Percentiles rank a stretch among this genome's conserved stretches.
These are phyloP conservation scores for Nicotiana paniculata DNA, from an alignment of 257 asterid species.

Conservation along the genomic window DNA sequence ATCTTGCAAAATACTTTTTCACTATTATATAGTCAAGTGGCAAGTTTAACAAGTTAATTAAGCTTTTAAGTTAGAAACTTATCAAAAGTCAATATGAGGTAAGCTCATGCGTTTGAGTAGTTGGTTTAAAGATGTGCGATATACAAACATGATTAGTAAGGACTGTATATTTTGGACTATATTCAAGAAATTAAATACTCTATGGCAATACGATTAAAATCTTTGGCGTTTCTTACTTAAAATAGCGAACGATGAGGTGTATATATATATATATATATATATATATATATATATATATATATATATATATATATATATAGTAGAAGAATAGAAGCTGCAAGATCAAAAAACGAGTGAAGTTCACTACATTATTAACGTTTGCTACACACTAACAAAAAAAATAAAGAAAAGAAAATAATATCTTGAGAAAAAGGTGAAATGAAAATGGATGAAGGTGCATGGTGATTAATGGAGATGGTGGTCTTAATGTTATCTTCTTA, in stretches of 20 bases:
- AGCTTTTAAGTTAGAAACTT: neutral
- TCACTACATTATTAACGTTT: neutral
- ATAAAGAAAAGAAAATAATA: neutral
- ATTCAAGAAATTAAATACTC: neutral
- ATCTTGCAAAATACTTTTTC: neutral
- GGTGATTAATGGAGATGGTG: conserved; percentile 8
- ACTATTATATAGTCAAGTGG: conserved; percentile 1
- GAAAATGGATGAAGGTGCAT: conserved; percentile 7
- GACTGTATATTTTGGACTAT: neutral
- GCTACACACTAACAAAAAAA: neutral
- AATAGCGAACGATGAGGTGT: neutral
- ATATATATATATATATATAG: neutral
- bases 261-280: neutral
- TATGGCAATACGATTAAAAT: neutral
- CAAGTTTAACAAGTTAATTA: neutral
- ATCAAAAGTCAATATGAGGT: conserved; percentile 2
- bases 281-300: no score
- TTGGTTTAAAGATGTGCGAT: neutral
- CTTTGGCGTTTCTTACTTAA: neutral
- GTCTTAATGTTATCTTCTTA: conserved; percentile 4
- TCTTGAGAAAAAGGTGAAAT: neutral
- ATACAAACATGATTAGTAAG: neutral
- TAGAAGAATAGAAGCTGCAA: neutral
- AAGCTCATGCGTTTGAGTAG: neutral
- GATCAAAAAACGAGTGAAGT: neutral